Conservation (phyloP, 1,284 basidiomycete species). For the Leccinum griseonigrum region DNA sequence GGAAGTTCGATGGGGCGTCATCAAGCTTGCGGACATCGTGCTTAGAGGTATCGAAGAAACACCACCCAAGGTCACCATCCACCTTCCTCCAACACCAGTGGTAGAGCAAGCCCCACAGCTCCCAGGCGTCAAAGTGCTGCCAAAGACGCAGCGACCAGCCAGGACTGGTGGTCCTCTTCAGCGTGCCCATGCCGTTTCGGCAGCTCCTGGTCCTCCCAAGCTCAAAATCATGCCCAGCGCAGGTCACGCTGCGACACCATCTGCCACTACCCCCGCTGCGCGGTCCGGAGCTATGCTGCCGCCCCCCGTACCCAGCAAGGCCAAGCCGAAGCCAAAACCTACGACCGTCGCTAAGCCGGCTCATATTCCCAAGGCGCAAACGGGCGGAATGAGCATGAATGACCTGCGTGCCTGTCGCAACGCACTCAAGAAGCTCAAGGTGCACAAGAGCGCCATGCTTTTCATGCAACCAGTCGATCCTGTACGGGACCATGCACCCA, state of each 20-base stretch:
- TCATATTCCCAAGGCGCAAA: conserved; percentile 68
- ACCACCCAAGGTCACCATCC: conserved; percentile 84
- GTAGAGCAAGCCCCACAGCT: conserved; percentile 57
- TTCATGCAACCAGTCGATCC: conserved; percentile 93
- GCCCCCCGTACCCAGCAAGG: conserved; percentile 37
- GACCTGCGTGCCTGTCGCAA: conserved; percentile 82
- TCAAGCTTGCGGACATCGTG: conserved; percentile 91
- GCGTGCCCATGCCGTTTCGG: conserved; percentile 44
- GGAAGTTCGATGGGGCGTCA: conserved; percentile 86
- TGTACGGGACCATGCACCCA: conserved; percentile 79
- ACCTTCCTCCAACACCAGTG: conserved; percentile 77
- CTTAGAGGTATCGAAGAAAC: conserved; percentile 82
- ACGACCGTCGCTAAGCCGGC: conserved; percentile 42
- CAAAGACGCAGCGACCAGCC: conserved; percentile 33
- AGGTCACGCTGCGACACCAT: conserved; percentile 18
- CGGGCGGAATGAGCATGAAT: conserved; percentile 76
- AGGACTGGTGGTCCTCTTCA: conserved; percentile 42
- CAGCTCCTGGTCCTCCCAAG: conserved; percentile 49
- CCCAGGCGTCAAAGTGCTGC: conserved; percentile 41
- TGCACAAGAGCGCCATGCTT: conserved; percentile 65
- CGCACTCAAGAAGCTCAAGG: conserved; percentile 78
- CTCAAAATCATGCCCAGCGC: conserved; percentile 47
- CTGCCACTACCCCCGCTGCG: conserved; percentile 22
- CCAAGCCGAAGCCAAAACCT: conserved; percentile 37
- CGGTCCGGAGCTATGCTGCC: conserved; percentile 28